Percentiles rank a stretch among this genome's conserved stretches.
Conservation (phyloP, 1,284 basidiomycete species). For the Kalmanozyma brasiliensis region DNA sequence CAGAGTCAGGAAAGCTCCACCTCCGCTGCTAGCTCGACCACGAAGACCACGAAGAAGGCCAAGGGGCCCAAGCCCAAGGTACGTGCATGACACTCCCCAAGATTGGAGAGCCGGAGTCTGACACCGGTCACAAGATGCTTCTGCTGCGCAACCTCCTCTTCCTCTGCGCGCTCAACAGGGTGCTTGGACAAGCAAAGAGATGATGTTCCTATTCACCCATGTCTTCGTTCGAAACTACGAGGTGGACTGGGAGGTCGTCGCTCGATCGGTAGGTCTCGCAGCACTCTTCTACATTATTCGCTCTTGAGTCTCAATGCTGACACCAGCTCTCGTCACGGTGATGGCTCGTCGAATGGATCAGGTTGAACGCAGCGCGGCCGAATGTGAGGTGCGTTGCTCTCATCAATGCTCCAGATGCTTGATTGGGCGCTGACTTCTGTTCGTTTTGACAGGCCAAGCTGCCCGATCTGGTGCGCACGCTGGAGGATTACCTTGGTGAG, state of each 20-base stretch:
- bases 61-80: conserved; percentile 1
- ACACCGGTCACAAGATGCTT: background rate
- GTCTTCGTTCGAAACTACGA: conserved; percentile 7
- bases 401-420: background rate
- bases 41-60: background rate
- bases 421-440: too few species aligned
- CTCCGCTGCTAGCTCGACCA: too few species aligned
- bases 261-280: conserved; percentile 11
- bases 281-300: too few species aligned
- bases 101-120: background rate
- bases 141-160: too few species aligned
- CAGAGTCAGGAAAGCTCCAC: too few species aligned
- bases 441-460: conserved; percentile 8
- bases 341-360: background rate
- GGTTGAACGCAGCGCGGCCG: conserved; percentile 18
- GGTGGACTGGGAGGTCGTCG: conserved; percentile 10
- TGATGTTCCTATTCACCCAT: conserved; percentile 24
- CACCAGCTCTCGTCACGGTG: background rate
- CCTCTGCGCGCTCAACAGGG: background rate
- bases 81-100: background rate
- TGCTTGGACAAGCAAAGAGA: conserved; percentile 17
- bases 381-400: conserved; percentile 24
- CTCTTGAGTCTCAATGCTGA: too few species aligned
- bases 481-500: conserved; percentile 23
- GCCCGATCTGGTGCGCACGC: conserved; percentile 3